A percentile compares a stretch with the other conserved stretches of the same genome.
Evolutionary conservation across 2,329 filamentous ascomycete genomes (phyloP).

Genomic region (Venturia nashicola): DNA sequence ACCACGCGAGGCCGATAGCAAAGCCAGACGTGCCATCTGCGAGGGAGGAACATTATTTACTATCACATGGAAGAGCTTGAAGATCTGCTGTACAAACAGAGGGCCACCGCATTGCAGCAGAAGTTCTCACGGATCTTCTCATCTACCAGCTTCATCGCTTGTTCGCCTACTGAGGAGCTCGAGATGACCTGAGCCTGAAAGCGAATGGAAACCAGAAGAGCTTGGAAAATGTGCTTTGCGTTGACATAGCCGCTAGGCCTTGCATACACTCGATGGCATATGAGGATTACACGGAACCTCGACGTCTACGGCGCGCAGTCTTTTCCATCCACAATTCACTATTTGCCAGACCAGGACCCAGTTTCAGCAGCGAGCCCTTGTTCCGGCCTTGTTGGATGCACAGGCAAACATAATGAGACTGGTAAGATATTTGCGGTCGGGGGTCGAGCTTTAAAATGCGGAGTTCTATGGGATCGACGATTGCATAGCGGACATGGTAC

Average conservation of each 20-base stretch:
- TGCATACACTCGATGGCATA: neutral
- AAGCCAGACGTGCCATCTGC: neutral
- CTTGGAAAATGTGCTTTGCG: neutral
- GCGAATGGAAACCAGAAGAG: neutral
- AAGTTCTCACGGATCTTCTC: neutral
- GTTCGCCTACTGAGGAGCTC: neutral
- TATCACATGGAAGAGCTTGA: neutral
- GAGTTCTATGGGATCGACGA: neutral
- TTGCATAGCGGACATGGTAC: neutral
- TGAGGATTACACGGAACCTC: neutral
- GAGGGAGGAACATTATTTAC: neutral
- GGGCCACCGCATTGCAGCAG: neutral
- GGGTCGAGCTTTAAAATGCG: neutral
- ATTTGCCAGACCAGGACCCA: neutral
- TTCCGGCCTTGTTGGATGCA: neutral
- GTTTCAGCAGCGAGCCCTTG: neutral
- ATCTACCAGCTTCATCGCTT: neutral
- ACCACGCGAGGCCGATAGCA: neutral
- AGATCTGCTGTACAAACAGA: neutral
- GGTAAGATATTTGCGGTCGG: neutral
- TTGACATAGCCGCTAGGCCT: neutral
- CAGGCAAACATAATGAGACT: neutral
- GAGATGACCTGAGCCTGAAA: neutral
- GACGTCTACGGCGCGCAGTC: no score
- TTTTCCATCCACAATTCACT: neutral